Conservation (phyloP, 768 basidiomycete genomes). For the Tricholoma bakamatsutake region DNA sequence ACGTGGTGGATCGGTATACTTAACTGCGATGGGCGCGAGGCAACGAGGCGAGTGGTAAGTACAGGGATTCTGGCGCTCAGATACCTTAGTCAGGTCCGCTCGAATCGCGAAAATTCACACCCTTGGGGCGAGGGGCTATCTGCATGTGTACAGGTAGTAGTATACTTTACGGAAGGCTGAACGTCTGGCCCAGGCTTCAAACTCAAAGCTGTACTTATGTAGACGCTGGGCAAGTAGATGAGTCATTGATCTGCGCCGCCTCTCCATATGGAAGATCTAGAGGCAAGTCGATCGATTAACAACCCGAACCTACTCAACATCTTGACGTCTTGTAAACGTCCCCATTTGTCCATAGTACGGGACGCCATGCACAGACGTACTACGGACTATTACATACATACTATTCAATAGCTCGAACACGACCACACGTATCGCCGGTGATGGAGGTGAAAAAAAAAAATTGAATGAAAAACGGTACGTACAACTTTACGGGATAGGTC, state of each 20-base stretch:
- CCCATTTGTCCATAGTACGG: constrained; percentile 1
- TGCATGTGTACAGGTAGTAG: not conserved
- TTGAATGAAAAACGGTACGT: not conserved
- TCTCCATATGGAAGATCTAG: not conserved
- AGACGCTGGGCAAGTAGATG: not conserved
- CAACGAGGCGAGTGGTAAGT: not conserved
- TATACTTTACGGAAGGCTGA: not conserved
- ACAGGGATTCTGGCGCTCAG: not conserved
- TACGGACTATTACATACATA: not conserved
- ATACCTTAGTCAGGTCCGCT: not conserved
- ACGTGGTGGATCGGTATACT: too few relatives aligned
- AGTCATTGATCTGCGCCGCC: not conserved
- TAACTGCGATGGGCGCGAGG: not conserved
- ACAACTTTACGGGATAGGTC: not conserved
- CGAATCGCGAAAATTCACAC: not conserved
- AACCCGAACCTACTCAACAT: not conserved
- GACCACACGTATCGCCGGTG: not conserved
- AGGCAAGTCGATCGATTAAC: not conserved
- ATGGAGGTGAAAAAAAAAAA: not conserved
- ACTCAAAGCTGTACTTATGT: not conserved
- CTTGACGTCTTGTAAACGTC: not conserved
- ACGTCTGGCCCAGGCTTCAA: not conserved
- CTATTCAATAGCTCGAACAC: not conserved
- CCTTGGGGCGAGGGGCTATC: not conserved
- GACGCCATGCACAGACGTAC: not conserved